Percentiles rank a stretch among this genome's conserved stretches.
These are phyloP conservation scores for Rutstroemia sp. DNA, from an alignment of 2,329 filamentous ascomycete genomes.

Conservation along the genomic window DNA sequence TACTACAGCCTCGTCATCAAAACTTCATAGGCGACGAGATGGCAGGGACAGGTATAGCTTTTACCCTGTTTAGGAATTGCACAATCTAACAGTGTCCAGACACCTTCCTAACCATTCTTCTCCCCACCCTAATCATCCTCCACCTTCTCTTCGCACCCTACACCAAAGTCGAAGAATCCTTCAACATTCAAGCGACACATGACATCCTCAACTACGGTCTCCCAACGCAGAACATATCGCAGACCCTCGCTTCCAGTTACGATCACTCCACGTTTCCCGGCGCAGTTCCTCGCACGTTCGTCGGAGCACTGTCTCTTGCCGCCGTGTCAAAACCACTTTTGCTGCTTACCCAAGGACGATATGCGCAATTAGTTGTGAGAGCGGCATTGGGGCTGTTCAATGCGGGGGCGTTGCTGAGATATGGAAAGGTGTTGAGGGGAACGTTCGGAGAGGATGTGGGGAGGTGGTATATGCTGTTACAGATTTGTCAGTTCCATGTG, in stretches of 20 bases:
- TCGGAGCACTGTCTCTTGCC: conserved; percentile 72
- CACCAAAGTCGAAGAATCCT: conserved; percentile 97
- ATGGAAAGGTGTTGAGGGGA: conserved; percentile 53
- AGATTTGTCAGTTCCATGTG: conserved; percentile 83
- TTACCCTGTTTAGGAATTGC: not conserved
- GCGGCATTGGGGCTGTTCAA: conserved; percentile 74
- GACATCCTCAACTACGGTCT: conserved; percentile 80
- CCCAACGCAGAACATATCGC: conserved; percentile 47
- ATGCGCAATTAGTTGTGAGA: conserved; percentile 59
- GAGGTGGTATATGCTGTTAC: conserved; percentile 73
- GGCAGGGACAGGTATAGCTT: conserved; percentile 20
- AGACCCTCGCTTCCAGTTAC: conserved; percentile 57
- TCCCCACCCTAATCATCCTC: conserved; percentile 56
- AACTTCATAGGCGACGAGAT: conserved; percentile 12
- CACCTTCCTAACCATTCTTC: conserved; percentile 42
- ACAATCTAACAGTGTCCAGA: conserved; percentile 31
- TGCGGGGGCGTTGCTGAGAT: conserved; percentile 57
- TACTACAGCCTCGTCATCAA: not conserved
- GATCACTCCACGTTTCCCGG: conserved; percentile 90
- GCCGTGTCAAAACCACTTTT: conserved; percentile 63
- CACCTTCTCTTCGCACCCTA: conserved; percentile 75
- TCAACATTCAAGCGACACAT: conserved; percentile 91
- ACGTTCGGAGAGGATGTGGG: conserved; percentile 63
- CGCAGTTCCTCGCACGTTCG: conserved; percentile 83
- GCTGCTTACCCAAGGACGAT: conserved; percentile 44